Conservation (phyloP, 768 basidiomycete genomes). For the Stropharia rugosoannulata region DNA sequence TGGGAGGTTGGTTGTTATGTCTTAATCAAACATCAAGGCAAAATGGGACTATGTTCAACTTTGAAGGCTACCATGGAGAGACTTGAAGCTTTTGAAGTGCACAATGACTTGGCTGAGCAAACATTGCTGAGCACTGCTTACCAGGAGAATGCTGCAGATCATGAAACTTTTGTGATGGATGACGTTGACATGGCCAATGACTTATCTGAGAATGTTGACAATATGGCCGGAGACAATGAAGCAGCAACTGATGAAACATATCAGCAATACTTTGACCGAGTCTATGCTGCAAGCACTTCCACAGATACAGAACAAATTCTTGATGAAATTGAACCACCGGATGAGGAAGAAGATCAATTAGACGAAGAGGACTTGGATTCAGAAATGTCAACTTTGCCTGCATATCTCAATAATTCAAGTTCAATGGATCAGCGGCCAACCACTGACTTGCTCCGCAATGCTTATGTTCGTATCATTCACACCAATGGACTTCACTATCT, state of each 20-base stretch:
- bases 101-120: not conserved
- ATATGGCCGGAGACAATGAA: not conserved
- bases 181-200: too few species aligned
- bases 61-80: not conserved
- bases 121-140: too few species aligned
- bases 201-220: too few species aligned
- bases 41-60: not conserved
- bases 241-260: not conserved
- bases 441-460: not conserved
- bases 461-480: conserved; percentile 12
- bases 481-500: conserved; percentile 17
- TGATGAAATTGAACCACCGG: not conserved
- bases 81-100: not conserved
- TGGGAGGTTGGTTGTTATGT: not conserved
- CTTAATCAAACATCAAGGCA: not conserved
- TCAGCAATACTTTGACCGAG: not conserved
- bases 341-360: not conserved
- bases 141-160: too few species aligned
- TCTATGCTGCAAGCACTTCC: not conserved
- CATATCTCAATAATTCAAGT: not conserved
- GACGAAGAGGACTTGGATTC: not conserved
- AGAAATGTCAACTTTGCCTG: not conserved
- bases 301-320: not conserved
- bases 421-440: not conserved
- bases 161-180: too few species aligned